These are phyloP conservation scores for Mollisia scopiformis DNA, from an alignment of 2,329 filamentous ascomycete genomes.

Conservation along the genomic window DNA sequence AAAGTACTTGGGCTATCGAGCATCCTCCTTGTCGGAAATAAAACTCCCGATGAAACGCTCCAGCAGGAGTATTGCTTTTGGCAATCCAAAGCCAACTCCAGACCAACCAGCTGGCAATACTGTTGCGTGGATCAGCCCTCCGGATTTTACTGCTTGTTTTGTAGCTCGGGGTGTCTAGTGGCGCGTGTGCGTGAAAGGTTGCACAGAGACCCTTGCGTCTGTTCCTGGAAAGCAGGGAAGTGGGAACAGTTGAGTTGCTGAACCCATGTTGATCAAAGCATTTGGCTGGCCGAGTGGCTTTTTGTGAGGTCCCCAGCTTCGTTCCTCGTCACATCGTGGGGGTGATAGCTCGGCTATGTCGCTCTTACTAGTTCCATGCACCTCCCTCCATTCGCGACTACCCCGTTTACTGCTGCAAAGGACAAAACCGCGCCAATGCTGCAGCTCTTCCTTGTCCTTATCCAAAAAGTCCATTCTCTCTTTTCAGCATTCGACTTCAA, in stretches of 20 bases:
- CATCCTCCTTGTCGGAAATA: neutral
- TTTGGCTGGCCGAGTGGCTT: neutral
- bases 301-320: neutral
- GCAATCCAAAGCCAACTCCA: too few species aligned
- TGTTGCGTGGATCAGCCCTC: neutral
- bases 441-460: neutral
- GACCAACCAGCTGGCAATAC: too few species aligned
- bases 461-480: neutral
- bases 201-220: neutral
- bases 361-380: neutral
- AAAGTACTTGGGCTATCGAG: neutral
- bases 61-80: neutral
- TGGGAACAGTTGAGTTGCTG: neutral
- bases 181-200: neutral
- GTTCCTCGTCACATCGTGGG: neutral
- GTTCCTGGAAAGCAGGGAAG: neutral
- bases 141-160: neutral
- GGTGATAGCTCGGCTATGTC: neutral
- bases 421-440: neutral
- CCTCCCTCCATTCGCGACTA: neutral
- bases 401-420: neutral
- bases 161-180: neutral
- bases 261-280: neutral
- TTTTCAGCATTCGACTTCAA: too few species aligned
- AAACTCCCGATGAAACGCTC: neutral